Evolutionary conservation across 2,329 filamentous ascomycete species (phyloP), one percentile per base, ranked within the genome.

Genomic region (Xylariales sp.): DNA sequence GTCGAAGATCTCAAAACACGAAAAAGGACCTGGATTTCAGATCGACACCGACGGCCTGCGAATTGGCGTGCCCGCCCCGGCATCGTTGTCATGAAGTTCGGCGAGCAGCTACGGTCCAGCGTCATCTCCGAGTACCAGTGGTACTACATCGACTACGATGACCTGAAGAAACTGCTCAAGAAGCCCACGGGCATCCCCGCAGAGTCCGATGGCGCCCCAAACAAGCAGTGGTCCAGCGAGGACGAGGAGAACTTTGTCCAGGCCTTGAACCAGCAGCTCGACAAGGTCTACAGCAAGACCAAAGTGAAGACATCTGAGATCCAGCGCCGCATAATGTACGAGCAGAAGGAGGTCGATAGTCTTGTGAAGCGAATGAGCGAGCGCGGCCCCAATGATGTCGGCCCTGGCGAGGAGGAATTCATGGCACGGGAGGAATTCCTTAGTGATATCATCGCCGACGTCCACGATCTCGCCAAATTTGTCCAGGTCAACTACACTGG

Each of bases 121-220:
- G 78, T 95, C 58, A 95, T 97, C 66, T 89, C 87, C 72, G 90
- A 97, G 68, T 98, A 94, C 70, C 83, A 90, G 63, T 95, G 90
- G 83, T 88, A 95, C 72, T 98, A 98, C 69, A 96, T 98, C 66
- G 85, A 88, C 67, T 98, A 98, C 69, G 90, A 96, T 61, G 87
- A 84, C 48, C 78, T 98, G 34, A 98, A 98, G 69, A 74, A 77
- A 50, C 82, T 88, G 49, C 81, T 98, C 45, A 93, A 91, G 66
- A 81, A 77, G 42, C 77, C 82, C 42, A 85, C 75, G 49, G 78
- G 81, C 43, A 40, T 72, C 62, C 29, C 69, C 59, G 43, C 55
- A 50, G 42, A 40, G 16, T 50, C 54, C 14, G 54, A 60, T 35
- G 50, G 54, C 11, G 56, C 56, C 37, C 56, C 40, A 15, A 57